Conservation (phyloP, 2,329 filamentous ascomycete genomes). For the Penicillium polonicum region DNA sequence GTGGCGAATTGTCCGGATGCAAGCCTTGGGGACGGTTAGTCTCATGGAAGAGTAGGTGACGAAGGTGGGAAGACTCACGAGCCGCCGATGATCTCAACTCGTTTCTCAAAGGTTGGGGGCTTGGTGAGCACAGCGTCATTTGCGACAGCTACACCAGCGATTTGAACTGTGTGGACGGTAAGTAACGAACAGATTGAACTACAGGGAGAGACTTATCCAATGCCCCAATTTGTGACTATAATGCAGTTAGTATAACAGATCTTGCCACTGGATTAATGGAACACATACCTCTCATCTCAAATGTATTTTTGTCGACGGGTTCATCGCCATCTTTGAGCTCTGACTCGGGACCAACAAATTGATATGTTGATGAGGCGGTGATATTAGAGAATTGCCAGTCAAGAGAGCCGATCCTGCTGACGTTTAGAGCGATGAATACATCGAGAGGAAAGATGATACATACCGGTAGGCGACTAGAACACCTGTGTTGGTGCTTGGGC, state of each 20-base stretch:
- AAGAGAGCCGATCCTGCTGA: conserved; percentile 52
- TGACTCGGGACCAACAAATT: conserved; percentile 51
- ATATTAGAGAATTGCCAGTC: conserved; percentile 64
- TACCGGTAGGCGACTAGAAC: conserved; percentile 55
- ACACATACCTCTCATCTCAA: conserved; percentile 52
- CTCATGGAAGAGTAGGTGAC: conserved; percentile 33
- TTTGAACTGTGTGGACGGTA: conserved; percentile 48
- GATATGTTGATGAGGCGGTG: conserved; percentile 56
- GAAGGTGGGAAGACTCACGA: conserved; percentile 26
- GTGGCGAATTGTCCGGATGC: conserved; percentile 58
- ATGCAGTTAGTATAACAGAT: conserved; percentile 4
- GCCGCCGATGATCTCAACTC: conserved; percentile 49
- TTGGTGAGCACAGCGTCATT: conserved; percentile 48
- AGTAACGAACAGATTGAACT: conserved; percentile 7
- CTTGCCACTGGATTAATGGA: background rate
- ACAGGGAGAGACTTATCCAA: conserved; percentile 42
- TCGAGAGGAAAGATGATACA: background rate
- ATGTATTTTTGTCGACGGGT: conserved; percentile 48
- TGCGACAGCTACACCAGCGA: conserved; percentile 53
- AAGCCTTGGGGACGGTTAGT: conserved; percentile 51
- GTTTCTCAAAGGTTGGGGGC: conserved; percentile 36
- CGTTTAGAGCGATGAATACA: background rate
- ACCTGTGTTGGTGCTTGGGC: conserved; percentile 50
- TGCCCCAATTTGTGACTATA: conserved; percentile 60
- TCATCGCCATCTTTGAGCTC: conserved; percentile 46